phyloP scores from a whole-genome alignment of 1,139 yeast species.

The Spencermartinsiella ligniputridi region DNA sequence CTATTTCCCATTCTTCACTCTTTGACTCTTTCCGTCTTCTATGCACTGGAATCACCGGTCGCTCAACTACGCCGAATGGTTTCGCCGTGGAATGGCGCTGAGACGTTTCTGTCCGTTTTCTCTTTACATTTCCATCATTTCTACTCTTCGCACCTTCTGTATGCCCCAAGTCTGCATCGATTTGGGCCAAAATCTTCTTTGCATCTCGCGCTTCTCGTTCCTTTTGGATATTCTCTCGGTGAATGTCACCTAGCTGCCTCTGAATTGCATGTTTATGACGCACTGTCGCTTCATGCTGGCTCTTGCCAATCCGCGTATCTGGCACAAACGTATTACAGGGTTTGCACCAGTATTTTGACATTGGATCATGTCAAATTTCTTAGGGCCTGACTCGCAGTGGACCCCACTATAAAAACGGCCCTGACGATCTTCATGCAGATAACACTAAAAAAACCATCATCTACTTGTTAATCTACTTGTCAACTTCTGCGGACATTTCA shows the following conservation, averaged over 20 bases:
- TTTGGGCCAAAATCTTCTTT: slow-evolving; percentile 20
- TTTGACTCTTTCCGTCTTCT: background rate
- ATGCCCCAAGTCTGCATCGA: slow-evolving; percentile 18
- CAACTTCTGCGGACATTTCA: no score
- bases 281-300: slow-evolving; percentile 38
- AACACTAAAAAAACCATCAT: no score
- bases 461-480: no score
- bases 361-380: no score
- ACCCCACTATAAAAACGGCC: slow-evolving; percentile 9
- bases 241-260: slow-evolving; percentile 32
- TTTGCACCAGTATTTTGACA: slow-evolving; percentile 44
- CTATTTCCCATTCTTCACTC: background rate
- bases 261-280: slow-evolving; percentile 35
- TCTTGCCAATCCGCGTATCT: slow-evolving; percentile 38
- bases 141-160: background rate
- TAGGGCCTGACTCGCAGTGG: no score
- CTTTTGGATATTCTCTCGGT: slow-evolving; percentile 29
- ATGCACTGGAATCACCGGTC: background rate
- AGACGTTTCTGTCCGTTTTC: no score
- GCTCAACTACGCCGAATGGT: background rate
- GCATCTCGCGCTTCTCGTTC: slow-evolving; percentile 25
- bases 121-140: slow-evolving; percentile 3
- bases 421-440: no score
- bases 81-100: background rate
- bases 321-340: slow-evolving; percentile 43